phyloP scores from a whole-genome alignment of 768 basidiomycete species.

The Russula olivacea region DNA sequence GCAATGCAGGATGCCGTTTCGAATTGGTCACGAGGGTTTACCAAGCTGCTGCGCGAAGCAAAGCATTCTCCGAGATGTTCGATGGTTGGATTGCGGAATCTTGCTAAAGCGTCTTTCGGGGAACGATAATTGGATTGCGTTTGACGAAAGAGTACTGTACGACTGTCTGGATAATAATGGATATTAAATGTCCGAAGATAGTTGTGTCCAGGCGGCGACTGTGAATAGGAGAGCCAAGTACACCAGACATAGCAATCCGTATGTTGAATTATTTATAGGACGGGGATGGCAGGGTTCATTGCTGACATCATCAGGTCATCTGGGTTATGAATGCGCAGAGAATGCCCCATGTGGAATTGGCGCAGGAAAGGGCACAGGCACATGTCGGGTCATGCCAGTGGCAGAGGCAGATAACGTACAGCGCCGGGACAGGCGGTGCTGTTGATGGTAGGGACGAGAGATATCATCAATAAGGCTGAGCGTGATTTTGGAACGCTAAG shows the following conservation, averaged over 20 bases:
- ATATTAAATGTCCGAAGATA: background rate
- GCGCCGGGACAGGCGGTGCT: conserved; percentile 1
- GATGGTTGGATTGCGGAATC: background rate
- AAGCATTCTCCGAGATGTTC: background rate
- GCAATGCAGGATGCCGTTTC: background rate
- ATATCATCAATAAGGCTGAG: too few species aligned
- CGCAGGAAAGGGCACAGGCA: too few species aligned
- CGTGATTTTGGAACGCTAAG: background rate
- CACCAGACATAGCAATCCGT: background rate
- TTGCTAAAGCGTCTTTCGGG: background rate
- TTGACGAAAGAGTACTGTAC: background rate
- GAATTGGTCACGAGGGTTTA: background rate
- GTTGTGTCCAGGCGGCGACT: background rate
- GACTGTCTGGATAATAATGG: background rate
- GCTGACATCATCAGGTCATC: background rate
- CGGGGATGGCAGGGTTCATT: background rate
- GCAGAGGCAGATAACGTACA: background rate
- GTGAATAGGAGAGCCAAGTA: background rate
- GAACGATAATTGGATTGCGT: background rate
- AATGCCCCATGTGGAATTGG: background rate
- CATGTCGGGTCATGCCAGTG: conserved; percentile 1
- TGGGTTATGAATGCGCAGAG: background rate
- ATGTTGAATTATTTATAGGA: background rate
- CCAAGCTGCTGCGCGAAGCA: too few species aligned
- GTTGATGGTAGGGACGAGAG: conserved; percentile 1